Evolutionary conservation across 2,329 filamentous ascomycete species (phyloP).

Genomic region (Atkinsonella texensis): DNA sequence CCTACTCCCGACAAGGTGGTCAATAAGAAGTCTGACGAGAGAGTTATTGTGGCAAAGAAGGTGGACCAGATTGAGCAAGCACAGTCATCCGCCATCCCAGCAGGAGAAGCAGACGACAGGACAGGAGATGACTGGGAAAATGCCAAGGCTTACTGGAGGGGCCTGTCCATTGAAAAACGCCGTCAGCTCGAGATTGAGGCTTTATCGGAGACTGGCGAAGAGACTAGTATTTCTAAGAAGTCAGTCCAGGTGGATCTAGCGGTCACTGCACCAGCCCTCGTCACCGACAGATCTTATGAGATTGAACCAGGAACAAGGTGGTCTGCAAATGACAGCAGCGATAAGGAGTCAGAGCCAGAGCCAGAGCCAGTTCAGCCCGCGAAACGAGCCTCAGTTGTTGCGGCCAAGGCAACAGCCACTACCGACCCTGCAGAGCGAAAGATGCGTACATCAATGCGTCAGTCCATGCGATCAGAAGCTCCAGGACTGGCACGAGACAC

Average conservation of each 20-base stretch:
- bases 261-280: conserved; percentile 1
- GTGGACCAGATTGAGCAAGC: neutral
- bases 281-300: conserved; percentile 25
- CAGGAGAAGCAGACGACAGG: conserved; percentile 1
- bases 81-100: neutral
- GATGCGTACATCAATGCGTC: conserved; percentile 38
- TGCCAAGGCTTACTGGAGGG: conserved; percentile 58
- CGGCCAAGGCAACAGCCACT: neutral
- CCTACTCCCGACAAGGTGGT: conserved; percentile 25
- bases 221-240: conserved; percentile 23
- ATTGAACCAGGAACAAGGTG: conserved; percentile 23
- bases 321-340: conserved; percentile 10
- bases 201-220: conserved; percentile 37
- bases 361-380: neutral
- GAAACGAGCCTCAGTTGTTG: conserved; percentile 3
- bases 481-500: conserved; percentile 7
- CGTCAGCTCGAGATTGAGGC: conserved; percentile 49
- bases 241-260: conserved; percentile 16
- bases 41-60: neutral
- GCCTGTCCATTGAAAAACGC: conserved; percentile 49
- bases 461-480: conserved; percentile 32
- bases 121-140: conserved; percentile 48
- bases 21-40: conserved; percentile 11
- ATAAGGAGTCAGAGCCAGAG: neutral
- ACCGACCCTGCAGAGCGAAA: conserved; percentile 9